phyloP scores from a whole-genome alignment of 108 stramenopile genomes.

The Fistulifera solaris region DNA sequence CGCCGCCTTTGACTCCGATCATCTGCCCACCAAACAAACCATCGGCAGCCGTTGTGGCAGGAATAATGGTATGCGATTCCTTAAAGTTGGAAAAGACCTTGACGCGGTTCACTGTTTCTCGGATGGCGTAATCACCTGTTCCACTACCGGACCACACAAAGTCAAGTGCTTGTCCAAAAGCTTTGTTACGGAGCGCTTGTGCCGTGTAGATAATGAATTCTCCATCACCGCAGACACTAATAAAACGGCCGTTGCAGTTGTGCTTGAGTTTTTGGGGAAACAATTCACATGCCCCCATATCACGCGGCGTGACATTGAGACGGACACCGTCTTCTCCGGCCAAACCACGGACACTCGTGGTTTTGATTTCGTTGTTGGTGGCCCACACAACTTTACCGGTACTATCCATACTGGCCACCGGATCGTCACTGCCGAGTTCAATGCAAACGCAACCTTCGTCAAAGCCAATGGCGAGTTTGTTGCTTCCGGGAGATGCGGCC shows the following conservation, averaged over 20 bases:
- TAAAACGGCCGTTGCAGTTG: slow-evolving; percentile 98
- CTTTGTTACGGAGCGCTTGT: slow-evolving; percentile 95
- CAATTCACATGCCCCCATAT: slow-evolving; percentile 93
- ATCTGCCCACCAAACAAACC: slow-evolving; percentile 91
- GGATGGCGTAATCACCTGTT: slow-evolving; percentile 97
- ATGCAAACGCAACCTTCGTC: slow-evolving; percentile 98
- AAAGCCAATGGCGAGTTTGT: slow-evolving; percentile 98
- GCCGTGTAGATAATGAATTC: slow-evolving; percentile 99
- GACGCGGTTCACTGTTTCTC: slow-evolving; percentile 85
- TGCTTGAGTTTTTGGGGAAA: slow-evolving; percentile 92
- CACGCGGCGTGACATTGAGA: slow-evolving; percentile 69
- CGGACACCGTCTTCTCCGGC: slow-evolving; percentile 81
- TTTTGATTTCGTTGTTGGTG: slow-evolving; percentile 93
- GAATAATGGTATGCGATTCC: slow-evolving; percentile 69
- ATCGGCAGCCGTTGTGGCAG: slow-evolving; percentile 89
- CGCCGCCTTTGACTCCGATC: slow-evolving; percentile 89
- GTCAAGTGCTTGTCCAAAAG: slow-evolving; percentile 95
- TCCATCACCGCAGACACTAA: slow-evolving; percentile 97
- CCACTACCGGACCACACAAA: slow-evolving; percentile 95
- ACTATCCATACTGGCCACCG: slow-evolving; percentile 97
- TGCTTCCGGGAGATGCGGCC: slow-evolving; percentile 85
- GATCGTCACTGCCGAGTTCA: slow-evolving; percentile 95
- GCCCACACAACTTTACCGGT: slow-evolving; percentile 97
- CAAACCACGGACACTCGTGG: slow-evolving; percentile 83
- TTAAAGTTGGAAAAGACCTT: slow-evolving; percentile 96